Base-by-base conservation (phyloP, 768 basidiomycete genomes). In the Hortiboletus flavorubellus region DNA sequence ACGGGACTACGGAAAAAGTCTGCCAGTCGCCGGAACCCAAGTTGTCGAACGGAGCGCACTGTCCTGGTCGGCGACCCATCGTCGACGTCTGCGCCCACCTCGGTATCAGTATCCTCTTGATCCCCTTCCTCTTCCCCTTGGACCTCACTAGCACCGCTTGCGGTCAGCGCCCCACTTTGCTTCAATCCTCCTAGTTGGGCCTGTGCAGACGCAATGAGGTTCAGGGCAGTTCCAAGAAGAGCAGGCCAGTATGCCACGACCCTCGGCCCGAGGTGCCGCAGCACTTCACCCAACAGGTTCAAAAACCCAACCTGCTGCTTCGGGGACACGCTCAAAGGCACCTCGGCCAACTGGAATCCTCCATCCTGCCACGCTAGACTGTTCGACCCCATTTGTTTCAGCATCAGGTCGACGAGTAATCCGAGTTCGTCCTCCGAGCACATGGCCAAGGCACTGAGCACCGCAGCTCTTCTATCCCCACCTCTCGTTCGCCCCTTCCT, bases 231-330 rank as follows among this genome's bases (percentile, higher is more conserved):
- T 5, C 81, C 79, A 37, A 98, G 72, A 39, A 98, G 74, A 9
- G 80, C 76, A 34, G 89, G 87, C 94, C 93, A 97, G 59, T 84
- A 80, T 0, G 59, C 37, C 8, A 81, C 73, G 8, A 93, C 73
- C 53, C 85, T 83, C 26, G 90, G 83, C 5, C 91, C 94, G 18
- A 98, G 75, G 46, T 89, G 82, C 71, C 82, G 87, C 64, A 97
- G 64, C 26, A 97, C 86, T 62, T 96, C 93, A 1, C 85, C 88
- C 26, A 98, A 79, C 21, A 98, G 75, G 4, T 82, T 86, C 59
- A 98, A 73, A 75, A 89, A 98, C 46, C 96, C 97, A 35, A 85
- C 73, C 59, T 91, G 83, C 58, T 93, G 91, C 70, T 83, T 86
- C 48, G 79, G 74, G 16, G 78, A 74, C 14, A 80, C 73, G 1